phyloP scores from a whole-genome alignment of 371 early-diverging fungal species.

The Lichtheimia corymbifera region DNA sequence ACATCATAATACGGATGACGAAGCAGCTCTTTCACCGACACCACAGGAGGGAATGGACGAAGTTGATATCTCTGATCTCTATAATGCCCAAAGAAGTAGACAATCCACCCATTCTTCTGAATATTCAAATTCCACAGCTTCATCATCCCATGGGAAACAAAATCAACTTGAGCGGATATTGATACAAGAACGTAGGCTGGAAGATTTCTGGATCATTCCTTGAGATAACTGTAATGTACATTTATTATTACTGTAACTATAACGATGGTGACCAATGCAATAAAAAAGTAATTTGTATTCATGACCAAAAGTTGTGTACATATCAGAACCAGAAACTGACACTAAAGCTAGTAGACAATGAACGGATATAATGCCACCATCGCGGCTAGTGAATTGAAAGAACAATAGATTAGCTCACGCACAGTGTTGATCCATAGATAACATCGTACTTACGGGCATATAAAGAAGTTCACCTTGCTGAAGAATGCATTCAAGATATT shows the following conservation, averaged over 20 bases:
- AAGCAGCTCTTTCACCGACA: background rate
- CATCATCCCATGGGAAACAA: background rate
- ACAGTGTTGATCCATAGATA: background rate
- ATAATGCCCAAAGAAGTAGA: background rate
- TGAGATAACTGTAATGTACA: background rate
- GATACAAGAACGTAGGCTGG: conserved; percentile 10
- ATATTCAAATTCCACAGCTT: too few relatives aligned
- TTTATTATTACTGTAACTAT: background rate
- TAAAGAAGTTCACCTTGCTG: conserved; percentile 84
- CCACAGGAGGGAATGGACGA: background rate
- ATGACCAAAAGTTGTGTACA: too few relatives aligned
- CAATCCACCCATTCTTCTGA: conserved; percentile 1
- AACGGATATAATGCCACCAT: conserved; percentile 93
- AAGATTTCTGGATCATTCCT: conserved; percentile 11
- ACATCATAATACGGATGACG: background rate
- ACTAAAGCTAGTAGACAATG: conserved; percentile 77
- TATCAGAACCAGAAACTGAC: conserved; percentile 85
- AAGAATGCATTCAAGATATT: conserved; percentile 71
- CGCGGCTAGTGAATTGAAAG: conserved; percentile 40
- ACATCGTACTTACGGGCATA: conserved; percentile 74
- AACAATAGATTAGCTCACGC: conserved; percentile 2
- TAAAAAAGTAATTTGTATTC: too few relatives aligned
- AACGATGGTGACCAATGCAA: too few relatives aligned
- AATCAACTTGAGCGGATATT: background rate
- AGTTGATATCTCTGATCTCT: conserved; percentile 8